These are phyloP conservation scores for Arthrobotrys sphaeroides DNA, from an alignment of 2,329 filamentous ascomycete species.

Conservation along the genomic window DNA sequence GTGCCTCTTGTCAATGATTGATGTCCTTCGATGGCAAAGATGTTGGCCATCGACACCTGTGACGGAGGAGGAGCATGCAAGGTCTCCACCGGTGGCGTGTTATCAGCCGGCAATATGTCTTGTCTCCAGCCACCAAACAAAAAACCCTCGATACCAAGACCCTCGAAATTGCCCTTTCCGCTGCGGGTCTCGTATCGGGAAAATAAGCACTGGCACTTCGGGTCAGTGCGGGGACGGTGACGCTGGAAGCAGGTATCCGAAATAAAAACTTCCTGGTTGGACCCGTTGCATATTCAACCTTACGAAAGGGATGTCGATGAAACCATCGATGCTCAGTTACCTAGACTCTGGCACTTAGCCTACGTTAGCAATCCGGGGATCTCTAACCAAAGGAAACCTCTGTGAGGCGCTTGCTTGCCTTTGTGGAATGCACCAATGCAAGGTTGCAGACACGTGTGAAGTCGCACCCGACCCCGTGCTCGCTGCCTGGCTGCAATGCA, in stretches of 20 bases:
- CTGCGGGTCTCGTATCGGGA: constrained; percentile 52
- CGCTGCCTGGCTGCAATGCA: constrained; percentile 31
- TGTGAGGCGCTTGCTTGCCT: constrained; percentile 20
- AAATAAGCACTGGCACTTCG: constrained; percentile 28
- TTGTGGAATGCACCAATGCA: constrained; percentile 3
- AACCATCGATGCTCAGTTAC: constrained; percentile 21
- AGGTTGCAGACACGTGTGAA: constrained; percentile 35
- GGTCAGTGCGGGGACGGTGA: constrained; percentile 30
- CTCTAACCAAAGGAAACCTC: constrained; percentile 1
- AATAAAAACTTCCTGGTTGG: constrained; percentile 38
- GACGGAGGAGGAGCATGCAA: background rate
- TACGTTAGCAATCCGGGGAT: background rate
- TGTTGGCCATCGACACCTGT: background rate
- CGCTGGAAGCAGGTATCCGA: constrained; percentile 27
- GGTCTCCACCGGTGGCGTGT: constrained; percentile 24
- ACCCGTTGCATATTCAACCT: constrained; percentile 7
- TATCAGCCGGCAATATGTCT: constrained; percentile 23
- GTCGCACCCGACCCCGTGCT: constrained; percentile 21
- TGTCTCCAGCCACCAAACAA: constrained; percentile 37
- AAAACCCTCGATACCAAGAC: constrained; percentile 4
- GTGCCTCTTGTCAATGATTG: background rate
- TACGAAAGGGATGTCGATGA: background rate
- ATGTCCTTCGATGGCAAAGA: background rate
- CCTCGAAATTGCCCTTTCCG: constrained; percentile 36
- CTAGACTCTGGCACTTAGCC: background rate